phyloP scores from a whole-genome alignment of 2,329 filamentous ascomycete genomes.

The Mariannaea elegans region DNA sequence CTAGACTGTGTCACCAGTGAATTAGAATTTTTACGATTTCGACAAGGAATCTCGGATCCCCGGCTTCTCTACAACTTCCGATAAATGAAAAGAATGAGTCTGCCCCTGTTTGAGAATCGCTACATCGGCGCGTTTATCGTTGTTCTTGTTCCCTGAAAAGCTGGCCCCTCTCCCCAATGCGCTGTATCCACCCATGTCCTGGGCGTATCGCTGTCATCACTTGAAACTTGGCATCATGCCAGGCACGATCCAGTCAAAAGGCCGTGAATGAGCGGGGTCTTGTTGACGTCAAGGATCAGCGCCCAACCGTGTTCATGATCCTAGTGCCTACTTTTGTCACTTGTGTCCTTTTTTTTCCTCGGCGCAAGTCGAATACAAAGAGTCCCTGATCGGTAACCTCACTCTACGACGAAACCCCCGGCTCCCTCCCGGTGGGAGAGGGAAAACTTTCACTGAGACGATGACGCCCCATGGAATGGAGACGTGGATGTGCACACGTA shows the following conservation, averaged over 20 bases:
- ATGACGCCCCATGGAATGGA: not conserved
- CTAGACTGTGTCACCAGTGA: no score
- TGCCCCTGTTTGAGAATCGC: no score
- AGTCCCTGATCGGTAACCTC: not conserved
- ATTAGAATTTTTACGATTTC: no score
- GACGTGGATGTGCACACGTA: not conserved
- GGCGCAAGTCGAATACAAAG: not conserved
- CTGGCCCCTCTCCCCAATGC: not conserved
- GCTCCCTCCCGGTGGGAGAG: no score
- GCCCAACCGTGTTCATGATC: no score
- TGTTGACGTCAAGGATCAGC: slow-evolving; percentile 10
- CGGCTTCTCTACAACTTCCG: no score
- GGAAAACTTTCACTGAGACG: no score
- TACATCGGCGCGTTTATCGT: no score
- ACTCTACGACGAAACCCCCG: not conserved
- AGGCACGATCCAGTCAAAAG: slow-evolving; percentile 6
- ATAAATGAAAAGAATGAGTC: no score
- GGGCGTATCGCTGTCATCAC: not conserved
- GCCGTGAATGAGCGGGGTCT: not conserved
- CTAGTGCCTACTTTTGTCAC: not conserved
- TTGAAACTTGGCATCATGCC: slow-evolving; percentile 3
- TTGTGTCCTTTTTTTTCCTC: not conserved
- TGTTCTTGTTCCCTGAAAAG: no score
- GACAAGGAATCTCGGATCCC: no score
- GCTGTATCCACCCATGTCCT: not conserved